Evolutionary conservation across 305 asterid genomes (phyloP).

Genomic region (Fraxinus sp.): DNA sequence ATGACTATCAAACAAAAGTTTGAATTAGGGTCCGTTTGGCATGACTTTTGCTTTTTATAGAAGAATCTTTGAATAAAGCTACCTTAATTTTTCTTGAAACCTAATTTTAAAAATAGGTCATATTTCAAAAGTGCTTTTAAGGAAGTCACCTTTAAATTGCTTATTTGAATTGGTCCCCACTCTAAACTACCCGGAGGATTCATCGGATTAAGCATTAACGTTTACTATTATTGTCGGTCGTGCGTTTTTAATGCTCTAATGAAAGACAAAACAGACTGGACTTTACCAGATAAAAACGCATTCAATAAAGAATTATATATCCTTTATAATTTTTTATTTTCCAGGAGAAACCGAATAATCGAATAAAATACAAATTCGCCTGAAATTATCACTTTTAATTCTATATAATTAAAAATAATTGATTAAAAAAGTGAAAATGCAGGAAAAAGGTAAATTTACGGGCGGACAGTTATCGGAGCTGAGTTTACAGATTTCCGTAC

Average conservation of each 20-base stretch:
- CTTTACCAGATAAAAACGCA: background rate
- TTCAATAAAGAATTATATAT: background rate
- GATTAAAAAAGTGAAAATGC: background rate
- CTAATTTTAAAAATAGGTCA: no score
- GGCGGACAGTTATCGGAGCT: background rate
- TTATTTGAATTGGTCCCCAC: background rate
- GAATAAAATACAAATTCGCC: constrained; percentile 2
- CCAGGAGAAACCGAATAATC: background rate
- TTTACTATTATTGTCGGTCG: background rate
- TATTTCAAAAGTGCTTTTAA: no score
- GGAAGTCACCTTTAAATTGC: background rate
- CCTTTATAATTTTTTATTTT: background rate
- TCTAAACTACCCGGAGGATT: background rate
- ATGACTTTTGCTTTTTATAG: no score
- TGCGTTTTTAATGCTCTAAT: background rate
- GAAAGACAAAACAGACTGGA: background rate
- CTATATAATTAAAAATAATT: background rate
- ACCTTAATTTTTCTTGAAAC: no score
- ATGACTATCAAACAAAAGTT: no score
- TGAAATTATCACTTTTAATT: background rate
- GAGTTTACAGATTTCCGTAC: background rate
- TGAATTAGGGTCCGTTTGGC: no score
- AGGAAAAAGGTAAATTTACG: background rate
- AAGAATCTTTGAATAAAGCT: no score
- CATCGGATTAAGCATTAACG: background rate